These are phyloP conservation scores for Leccinum subrobustum DNA, from an alignment of 1,284 basidiomycete species.

Conservation along the genomic window DNA sequence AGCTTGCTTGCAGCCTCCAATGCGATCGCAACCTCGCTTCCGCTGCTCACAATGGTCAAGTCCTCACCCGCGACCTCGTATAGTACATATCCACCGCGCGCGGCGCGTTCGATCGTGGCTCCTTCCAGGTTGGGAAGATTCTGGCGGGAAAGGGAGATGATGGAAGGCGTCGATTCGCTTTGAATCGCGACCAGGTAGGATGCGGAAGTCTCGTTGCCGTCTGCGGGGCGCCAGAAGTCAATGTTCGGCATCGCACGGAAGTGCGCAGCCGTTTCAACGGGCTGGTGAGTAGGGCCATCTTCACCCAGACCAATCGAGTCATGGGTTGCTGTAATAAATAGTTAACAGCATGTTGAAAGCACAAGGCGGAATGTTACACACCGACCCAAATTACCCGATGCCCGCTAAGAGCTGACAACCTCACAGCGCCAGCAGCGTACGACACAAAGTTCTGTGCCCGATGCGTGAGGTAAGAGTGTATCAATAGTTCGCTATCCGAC, in stretches of 20 bases:
- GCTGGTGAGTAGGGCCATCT: conserved; percentile 96
- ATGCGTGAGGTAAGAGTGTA: conserved; percentile 8
- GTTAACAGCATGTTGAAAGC: not conserved
- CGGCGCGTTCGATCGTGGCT: conserved; percentile 83
- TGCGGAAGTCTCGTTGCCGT: conserved; percentile 93
- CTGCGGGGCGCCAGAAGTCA: conserved; percentile 89
- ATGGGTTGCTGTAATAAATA: conserved; percentile 62
- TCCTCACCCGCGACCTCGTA: conserved; percentile 74
- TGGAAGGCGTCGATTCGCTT: conserved; percentile 76
- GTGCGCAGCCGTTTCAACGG: conserved; percentile 85
- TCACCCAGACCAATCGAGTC: conserved; percentile 92
- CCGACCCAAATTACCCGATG: conserved; percentile 93
- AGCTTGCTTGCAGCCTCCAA: conserved; percentile 83
- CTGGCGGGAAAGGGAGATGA: conserved; percentile 87
- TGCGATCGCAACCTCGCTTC: conserved; percentile 86
- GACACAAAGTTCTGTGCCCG: conserved; percentile 85
- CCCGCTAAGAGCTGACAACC: conserved; percentile 86
- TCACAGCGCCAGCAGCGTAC: conserved; percentile 89
- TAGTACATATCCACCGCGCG: conserved; percentile 88
- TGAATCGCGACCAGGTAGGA: conserved; percentile 82
- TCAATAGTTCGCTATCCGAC: conserved; percentile 17
- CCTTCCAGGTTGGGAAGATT: conserved; percentile 92
- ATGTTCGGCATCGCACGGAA: conserved; percentile 90
- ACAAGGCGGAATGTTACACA: conserved; percentile 37
- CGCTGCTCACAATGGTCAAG: conserved; percentile 86